phyloP scores from a whole-genome alignment of 2,329 filamentous ascomycete genomes.

The Stylonectria norvegica region DNA sequence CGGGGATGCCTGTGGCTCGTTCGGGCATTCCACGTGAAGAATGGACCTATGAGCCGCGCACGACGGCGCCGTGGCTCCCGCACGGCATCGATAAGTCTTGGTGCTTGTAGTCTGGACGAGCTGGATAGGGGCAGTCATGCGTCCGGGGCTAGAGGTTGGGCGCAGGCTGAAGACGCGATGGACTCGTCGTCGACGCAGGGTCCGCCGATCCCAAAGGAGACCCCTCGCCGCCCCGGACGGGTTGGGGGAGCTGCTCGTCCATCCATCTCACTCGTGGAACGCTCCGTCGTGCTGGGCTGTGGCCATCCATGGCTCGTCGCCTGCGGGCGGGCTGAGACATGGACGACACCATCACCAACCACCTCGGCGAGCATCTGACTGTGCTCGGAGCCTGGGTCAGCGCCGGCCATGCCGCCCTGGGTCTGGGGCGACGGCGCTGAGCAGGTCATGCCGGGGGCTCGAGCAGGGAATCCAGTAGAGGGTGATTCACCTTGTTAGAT shows the following conservation, averaged over 20 bases:
- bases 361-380: constrained; percentile 28
- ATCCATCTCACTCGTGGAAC: too few species aligned
- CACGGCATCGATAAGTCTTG: constrained; percentile 13
- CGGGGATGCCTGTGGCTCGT: constrained; percentile 17
- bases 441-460: constrained; percentile 25
- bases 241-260: too few species aligned
- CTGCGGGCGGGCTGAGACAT: constrained; percentile 26
- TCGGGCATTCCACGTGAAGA: constrained; percentile 23
- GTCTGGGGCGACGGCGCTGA: constrained; percentile 3
- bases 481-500: constrained; percentile 30
- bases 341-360: constrained; percentile 25
- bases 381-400: constrained; percentile 17
- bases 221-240: too few species aligned
- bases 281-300: too few species aligned
- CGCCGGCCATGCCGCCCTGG: constrained; percentile 17
- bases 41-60: constrained; percentile 18
- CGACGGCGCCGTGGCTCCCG: constrained; percentile 24
- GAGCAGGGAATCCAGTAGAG: constrained; percentile 9
- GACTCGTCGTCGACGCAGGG: constrained; percentile 1
- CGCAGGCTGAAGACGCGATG: not conserved
- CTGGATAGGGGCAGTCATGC: constrained; percentile 27
- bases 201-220: constrained; percentile 8
- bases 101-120: constrained; percentile 13
- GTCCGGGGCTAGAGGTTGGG: constrained; percentile 17
- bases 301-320: too few species aligned